Percentiles rank a stretch among this genome's conserved stretches.
Conservation (phyloP, 305 asterid genomes). For the Caryopteris hybrid region DNA sequence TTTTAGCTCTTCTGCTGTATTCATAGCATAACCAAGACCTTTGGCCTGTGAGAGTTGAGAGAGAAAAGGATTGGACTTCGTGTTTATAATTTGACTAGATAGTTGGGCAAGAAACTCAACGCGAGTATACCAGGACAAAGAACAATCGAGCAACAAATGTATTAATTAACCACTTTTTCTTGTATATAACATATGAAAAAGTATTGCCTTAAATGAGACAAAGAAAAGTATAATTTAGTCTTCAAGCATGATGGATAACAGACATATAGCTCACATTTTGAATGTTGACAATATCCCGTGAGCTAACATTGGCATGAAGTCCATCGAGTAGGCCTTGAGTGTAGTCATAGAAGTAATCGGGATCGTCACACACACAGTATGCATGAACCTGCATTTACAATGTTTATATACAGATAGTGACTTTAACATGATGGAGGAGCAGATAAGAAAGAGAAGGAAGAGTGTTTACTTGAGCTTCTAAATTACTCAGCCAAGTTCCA, state of each 20-base stretch:
- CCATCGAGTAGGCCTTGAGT: conserved; percentile 81
- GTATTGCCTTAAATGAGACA: too few species aligned
- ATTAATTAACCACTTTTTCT: too few species aligned
- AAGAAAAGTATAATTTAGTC: background rate
- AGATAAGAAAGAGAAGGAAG: conserved; percentile 11
- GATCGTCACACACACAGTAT: conserved; percentile 83
- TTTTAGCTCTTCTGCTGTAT: conserved; percentile 72
- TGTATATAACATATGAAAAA: too few species aligned
- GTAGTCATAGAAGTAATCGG: conserved; percentile 72
- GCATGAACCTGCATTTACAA: conserved; percentile 61
- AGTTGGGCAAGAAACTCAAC: background rate
- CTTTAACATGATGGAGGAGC: background rate
- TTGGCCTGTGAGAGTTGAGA: conserved; percentile 57
- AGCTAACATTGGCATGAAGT: conserved; percentile 62
- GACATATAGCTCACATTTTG: conserved; percentile 49
- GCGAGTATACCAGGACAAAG: background rate
- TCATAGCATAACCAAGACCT: conserved; percentile 96
- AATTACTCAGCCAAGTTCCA: conserved; percentile 68
- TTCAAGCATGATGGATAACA: background rate
- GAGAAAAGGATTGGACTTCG: background rate
- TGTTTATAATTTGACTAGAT: background rate
- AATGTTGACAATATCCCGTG: conserved; percentile 73
- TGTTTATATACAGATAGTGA: background rate
- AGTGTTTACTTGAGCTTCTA: conserved; percentile 62
- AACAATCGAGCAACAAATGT: background rate